These are phyloP conservation scores for Pholiota microspora DNA, from an alignment of 768 basidiomycete species.

Conservation along the genomic window DNA sequence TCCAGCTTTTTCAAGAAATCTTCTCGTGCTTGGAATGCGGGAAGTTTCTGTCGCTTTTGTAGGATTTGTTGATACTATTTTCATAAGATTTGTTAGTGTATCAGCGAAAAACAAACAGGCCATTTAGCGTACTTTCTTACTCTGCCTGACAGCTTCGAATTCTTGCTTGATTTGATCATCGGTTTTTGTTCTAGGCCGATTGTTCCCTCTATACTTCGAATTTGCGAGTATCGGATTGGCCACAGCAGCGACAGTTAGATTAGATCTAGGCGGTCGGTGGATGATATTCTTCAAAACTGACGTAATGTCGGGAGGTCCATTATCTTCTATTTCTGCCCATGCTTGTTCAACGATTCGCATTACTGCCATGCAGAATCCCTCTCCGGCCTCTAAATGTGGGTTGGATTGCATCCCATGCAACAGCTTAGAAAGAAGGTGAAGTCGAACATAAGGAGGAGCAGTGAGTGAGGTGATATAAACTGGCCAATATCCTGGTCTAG, in stretches of 20 bases:
- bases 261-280: conserved; percentile 24
- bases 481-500: conserved; percentile 52
- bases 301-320: conserved; percentile 76
- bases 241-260: not conserved
- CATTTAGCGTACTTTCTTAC: conserved; percentile 30
- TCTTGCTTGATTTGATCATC: conserved; percentile 49
- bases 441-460: conserved; percentile 76
- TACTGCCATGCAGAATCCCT: conserved; percentile 70
- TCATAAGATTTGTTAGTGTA: not conserved
- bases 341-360: conserved; percentile 70
- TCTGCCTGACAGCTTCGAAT: conserved; percentile 45
- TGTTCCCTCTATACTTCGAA: conserved; percentile 19
- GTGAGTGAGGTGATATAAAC: conserved; percentile 73
- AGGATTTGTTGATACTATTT: conserved; percentile 55
- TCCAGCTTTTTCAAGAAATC: conserved; percentile 61
- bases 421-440: conserved; percentile 73
- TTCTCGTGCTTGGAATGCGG: conserved; percentile 70
- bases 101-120: not conserved
- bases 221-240: not conserved
- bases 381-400: conserved; percentile 59
- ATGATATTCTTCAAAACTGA: conserved; percentile 63
- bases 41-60: conserved; percentile 56
- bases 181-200: conserved; percentile 38
- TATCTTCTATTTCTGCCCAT: conserved; percentile 63
- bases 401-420: conserved; percentile 52